Conservation (phyloP, 768 basidiomycete species). For the Chiua virens region DNA sequence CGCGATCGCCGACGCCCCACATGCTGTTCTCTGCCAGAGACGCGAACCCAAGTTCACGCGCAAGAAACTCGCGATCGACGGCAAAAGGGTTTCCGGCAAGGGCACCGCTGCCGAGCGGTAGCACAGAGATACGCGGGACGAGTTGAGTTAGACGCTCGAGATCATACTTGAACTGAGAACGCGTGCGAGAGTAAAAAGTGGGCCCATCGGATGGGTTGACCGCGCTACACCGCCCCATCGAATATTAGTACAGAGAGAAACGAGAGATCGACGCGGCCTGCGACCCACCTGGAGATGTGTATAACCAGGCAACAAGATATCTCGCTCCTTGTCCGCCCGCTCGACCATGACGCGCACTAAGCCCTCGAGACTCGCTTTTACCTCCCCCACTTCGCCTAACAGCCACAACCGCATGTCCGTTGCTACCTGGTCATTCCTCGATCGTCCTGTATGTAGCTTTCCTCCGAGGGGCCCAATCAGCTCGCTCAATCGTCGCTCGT, state of each 20-base stretch:
- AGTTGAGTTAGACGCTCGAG: constrained; percentile 82
- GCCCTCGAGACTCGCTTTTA: constrained; percentile 68
- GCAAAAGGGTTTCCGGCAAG: constrained; percentile 96
- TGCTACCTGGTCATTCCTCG: constrained; percentile 97
- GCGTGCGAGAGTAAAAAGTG: constrained; percentile 95
- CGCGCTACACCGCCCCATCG: constrained; percentile 57
- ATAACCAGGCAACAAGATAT: constrained; percentile 90
- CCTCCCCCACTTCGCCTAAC: constrained; percentile 67
- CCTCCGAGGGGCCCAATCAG: constrained; percentile 91
- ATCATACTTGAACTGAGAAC: constrained; percentile 88
- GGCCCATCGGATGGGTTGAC: constrained; percentile 98
- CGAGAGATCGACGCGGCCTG: too few species aligned
- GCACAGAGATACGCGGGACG: constrained; percentile 85
- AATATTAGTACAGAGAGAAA: background rate
- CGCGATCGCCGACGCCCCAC: constrained; percentile 95
- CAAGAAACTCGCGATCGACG: constrained; percentile 91
- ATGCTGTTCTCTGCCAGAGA: constrained; percentile 94
- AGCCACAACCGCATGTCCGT: constrained; percentile 99
- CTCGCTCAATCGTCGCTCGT: constrained; percentile 92
- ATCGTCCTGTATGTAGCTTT: constrained; percentile 96
- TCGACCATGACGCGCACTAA: constrained; percentile 88
- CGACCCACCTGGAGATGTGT: constrained; percentile 87
- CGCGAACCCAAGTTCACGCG: constrained; percentile 84
- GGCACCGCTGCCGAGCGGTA: constrained; percentile 92
- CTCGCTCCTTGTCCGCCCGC: constrained; percentile 91